A percentile compares a stretch with the other conserved stretches of the same genome.
These are phyloP conservation scores for Citrus australasica DNA, from an alignment of 345 rosid species.

Conservation along the genomic window DNA sequence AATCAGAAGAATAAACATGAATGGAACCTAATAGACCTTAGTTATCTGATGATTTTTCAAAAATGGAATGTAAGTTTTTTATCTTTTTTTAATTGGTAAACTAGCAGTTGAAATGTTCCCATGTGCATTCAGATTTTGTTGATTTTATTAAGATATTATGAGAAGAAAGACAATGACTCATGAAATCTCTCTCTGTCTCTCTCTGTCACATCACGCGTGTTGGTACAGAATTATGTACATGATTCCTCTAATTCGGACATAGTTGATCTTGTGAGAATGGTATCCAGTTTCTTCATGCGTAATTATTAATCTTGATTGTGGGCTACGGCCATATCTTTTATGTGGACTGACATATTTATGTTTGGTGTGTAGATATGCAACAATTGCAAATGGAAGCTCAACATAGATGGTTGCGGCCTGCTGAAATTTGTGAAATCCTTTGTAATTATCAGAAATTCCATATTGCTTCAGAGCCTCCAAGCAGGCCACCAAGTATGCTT, in stretches of 20 bases:
- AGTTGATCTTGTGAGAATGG: neutral
- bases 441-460: conserved; percentile 70
- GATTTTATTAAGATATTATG: neutral
- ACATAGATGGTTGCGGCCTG: conserved; percentile 90
- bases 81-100: neutral
- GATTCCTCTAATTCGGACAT: neutral
- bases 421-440: conserved; percentile 94
- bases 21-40: neutral
- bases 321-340: neutral
- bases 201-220: neutral
- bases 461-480: conserved; percentile 74
- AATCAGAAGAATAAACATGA: neutral
- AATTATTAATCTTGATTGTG: neutral
- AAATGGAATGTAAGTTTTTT: neutral
- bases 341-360: neutral
- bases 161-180: neutral
- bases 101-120: neutral
- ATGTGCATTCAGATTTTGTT: neutral
- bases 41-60: neutral
- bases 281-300: neutral
- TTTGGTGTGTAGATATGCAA: conserved; percentile 6
- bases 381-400: conserved; percentile 42
- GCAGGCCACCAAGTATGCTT: conserved; percentile 70
- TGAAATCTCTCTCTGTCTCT: neutral
- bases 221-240: neutral